These are phyloP conservation scores for Suhomyces anneliseae DNA, from an alignment of 1,139 yeast genomes.

Conservation along the genomic window DNA sequence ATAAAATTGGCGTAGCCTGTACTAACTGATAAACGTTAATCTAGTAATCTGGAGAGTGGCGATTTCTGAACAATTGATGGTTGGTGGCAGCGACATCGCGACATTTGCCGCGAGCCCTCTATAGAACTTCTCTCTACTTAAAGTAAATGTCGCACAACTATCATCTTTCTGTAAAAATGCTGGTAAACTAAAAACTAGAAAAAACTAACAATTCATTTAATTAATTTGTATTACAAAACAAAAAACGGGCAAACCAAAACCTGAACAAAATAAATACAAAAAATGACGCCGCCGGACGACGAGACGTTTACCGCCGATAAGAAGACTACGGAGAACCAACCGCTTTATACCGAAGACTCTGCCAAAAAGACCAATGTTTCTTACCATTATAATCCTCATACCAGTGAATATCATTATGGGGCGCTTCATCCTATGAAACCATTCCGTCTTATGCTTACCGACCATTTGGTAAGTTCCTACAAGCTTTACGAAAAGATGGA, in stretches of 20 bases:
- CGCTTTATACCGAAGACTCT: slow-evolving; percentile 51
- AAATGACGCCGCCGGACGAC: neutral
- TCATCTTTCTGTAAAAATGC: no score
- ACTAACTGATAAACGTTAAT: neutral
- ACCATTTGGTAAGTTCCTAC: slow-evolving; percentile 83
- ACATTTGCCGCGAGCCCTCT: neutral
- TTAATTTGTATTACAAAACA: no score
- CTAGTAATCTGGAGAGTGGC: slow-evolving; percentile 3
- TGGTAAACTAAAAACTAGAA: no score
- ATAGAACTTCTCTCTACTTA: no score
- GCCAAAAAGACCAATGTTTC: slow-evolving; percentile 59
- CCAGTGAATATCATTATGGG: slow-evolving; percentile 83
- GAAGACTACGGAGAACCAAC: slow-evolving; percentile 58
- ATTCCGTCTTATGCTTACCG: slow-evolving; percentile 90
- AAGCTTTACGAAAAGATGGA: slow-evolving; percentile 90
- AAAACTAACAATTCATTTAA: no score
- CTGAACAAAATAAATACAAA: neutral
- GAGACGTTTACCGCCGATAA: slow-evolving; percentile 51
- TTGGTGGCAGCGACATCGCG: neutral
- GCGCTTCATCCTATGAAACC: slow-evolving; percentile 98
- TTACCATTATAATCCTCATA: slow-evolving; percentile 85
- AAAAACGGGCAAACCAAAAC: no score
- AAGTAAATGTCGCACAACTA: neutral
- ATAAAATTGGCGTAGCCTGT: neutral
- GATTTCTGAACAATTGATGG: slow-evolving; percentile 1